A percentile compares a stretch with the other conserved stretches of the same genome.
These are phyloP conservation scores for Juglanconis sp. DNA, from an alignment of 2,329 filamentous ascomycete genomes.

Conservation along the genomic window DNA sequence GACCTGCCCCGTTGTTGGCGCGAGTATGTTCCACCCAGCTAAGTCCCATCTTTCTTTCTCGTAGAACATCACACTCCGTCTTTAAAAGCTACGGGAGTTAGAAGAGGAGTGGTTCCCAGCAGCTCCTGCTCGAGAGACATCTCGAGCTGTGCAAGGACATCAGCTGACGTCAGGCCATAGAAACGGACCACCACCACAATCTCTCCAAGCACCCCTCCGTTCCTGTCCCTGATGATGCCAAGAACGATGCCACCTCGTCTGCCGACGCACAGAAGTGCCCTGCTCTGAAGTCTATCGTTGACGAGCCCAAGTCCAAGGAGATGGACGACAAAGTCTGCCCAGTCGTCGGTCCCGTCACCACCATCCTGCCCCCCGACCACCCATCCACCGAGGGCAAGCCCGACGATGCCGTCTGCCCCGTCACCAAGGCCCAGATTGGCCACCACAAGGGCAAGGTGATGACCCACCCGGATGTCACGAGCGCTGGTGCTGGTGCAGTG, in stretches of 20 bases:
- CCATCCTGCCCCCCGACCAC: slow-evolving; percentile 39
- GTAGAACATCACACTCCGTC: too few species aligned
- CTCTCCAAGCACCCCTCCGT: slow-evolving; percentile 39
- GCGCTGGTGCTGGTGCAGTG: slow-evolving; percentile 28
- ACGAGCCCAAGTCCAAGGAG: slow-evolving; percentile 34
- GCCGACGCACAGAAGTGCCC: slow-evolving; percentile 38
- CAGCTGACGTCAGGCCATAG: slow-evolving; percentile 9
- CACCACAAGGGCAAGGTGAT: slow-evolving; percentile 40
- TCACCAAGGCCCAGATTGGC: slow-evolving; percentile 40
- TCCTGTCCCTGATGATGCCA: slow-evolving; percentile 24
- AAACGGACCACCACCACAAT: slow-evolving; percentile 38
- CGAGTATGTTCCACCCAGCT: slow-evolving; percentile 16
- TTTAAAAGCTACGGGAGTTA: too few species aligned
- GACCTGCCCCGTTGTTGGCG: slow-evolving; percentile 39
- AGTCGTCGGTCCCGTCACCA: slow-evolving; percentile 40
- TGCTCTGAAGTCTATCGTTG: slow-evolving; percentile 31
- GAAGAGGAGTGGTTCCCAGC: too few species aligned
- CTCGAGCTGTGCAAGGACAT: neutral
- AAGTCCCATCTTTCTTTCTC: neutral
- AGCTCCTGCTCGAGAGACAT: too few species aligned
- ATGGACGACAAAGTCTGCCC: slow-evolving; percentile 42
- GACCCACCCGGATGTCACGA: slow-evolving; percentile 32
- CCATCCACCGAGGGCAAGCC: slow-evolving; percentile 28
- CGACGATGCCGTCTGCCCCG: slow-evolving; percentile 37
- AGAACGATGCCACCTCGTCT: slow-evolving; percentile 19